Percentiles rank a stretch among this genome's conserved stretches.
Conservation (phyloP, 257 asterid genomes). For the Orobanche coerulescens region DNA sequence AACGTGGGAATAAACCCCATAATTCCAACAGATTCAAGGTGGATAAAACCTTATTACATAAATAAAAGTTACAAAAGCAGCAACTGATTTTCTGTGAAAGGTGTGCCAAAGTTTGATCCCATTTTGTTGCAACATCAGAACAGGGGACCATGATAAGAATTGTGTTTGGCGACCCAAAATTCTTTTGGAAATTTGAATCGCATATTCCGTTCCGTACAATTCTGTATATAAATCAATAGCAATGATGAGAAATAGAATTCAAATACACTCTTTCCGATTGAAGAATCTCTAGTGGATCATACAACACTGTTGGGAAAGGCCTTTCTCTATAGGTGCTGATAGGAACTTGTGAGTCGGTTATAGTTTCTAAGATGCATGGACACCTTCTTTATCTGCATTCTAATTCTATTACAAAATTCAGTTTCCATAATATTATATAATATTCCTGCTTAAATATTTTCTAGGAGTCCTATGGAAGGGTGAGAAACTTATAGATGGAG, state of each 20-base stretch:
- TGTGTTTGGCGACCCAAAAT: neutral
- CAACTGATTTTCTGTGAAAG: neutral
- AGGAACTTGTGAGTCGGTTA: constrained; percentile 3
- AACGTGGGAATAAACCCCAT: no score
- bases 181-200: neutral
- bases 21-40: neutral
- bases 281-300: neutral
- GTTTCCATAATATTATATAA: neutral
- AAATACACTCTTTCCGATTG: neutral
- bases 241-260: neutral
- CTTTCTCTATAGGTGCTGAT: neutral
- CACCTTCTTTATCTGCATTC: neutral
- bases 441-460: constrained; percentile 20
- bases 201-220: neutral
- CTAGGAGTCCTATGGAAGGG: constrained; percentile 99
- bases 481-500: constrained; percentile 89
- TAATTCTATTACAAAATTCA: neutral
- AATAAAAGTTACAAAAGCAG: neutral
- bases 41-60: neutral
- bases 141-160: neutral
- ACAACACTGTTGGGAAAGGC: constrained; percentile 5
- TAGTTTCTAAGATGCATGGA: constrained; percentile 1
- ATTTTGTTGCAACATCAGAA: neutral
- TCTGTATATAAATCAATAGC: neutral
- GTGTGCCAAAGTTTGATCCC: neutral